Percentiles rank a stretch among this genome's conserved stretches.
These are phyloP conservation scores for Castanea sativa DNA, from an alignment of 306 rosid species.

Conservation along the genomic window DNA sequence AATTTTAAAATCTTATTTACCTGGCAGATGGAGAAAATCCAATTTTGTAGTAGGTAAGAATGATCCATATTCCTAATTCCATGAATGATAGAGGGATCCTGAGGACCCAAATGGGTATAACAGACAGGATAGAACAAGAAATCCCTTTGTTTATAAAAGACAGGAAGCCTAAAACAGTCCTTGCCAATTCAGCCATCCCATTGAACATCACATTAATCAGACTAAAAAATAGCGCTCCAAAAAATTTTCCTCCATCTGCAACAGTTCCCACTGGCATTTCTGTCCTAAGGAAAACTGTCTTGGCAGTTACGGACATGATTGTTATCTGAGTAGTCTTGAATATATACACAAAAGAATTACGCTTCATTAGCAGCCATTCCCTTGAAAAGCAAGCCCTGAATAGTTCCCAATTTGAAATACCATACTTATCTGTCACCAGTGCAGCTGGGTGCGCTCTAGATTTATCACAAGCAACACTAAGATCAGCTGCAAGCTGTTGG, in stretches of 20 bases:
- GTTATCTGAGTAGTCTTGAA: conserved; percentile 62
- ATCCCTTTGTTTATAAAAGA: conserved; percentile 73
- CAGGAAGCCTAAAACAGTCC: conserved; percentile 68
- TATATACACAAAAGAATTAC: conserved; percentile 50
- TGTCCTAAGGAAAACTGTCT: conserved; percentile 64
- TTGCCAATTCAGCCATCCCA: conserved; percentile 65
- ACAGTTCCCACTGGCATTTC: conserved; percentile 56
- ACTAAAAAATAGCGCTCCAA: conserved; percentile 70
- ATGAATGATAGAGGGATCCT: conserved; percentile 64
- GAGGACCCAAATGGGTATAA: conserved; percentile 68
- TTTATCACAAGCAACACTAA: conserved; percentile 57
- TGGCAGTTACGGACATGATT: conserved; percentile 46
- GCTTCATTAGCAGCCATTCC: conserved; percentile 70
- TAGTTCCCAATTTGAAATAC: conserved; percentile 62
- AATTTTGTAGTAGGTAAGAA: conserved; percentile 63
- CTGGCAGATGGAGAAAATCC: conserved; percentile 87
- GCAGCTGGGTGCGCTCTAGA: conserved; percentile 55
- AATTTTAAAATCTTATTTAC: conserved; percentile 35
- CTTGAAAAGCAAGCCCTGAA: conserved; percentile 78
- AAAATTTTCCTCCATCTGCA: conserved; percentile 50
- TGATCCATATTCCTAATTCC: conserved; percentile 69
- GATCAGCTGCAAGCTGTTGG: conserved; percentile 43
- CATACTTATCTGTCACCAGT: conserved; percentile 58
- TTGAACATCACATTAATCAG: conserved; percentile 68
- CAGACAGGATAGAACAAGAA: conserved; percentile 62